phyloP scores from a whole-genome alignment of 2,329 filamentous ascomycete genomes.

The Aspergillus costaricaensis region DNA sequence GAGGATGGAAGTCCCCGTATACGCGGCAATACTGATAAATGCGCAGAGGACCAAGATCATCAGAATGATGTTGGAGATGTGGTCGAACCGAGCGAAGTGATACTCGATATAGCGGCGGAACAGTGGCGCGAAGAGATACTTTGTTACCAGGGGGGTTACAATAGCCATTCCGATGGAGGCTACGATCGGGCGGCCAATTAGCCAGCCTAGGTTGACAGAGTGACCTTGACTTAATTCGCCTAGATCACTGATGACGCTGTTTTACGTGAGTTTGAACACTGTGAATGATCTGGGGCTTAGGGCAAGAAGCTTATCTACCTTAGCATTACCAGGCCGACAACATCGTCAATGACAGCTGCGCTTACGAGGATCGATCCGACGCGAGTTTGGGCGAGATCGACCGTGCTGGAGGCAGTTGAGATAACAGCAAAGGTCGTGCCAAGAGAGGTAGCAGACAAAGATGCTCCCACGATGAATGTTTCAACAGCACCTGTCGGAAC shows the following conservation, averaged over 20 bases:
- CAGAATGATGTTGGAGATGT: slow-evolving; percentile 37
- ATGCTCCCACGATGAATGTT: slow-evolving; percentile 35
- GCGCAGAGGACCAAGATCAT: slow-evolving; percentile 39
- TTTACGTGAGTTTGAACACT: too few relatives aligned
- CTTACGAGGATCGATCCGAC: slow-evolving; percentile 50
- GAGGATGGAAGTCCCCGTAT: slow-evolving; percentile 41
- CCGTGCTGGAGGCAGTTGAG: slow-evolving; percentile 31
- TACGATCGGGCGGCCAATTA: slow-evolving; percentile 43
- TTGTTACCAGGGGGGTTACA: slow-evolving; percentile 38
- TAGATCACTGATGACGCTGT: slow-evolving; percentile 38
- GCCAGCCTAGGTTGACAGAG: slow-evolving; percentile 37
- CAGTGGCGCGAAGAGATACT: slow-evolving; percentile 42
- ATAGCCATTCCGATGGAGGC: slow-evolving; percentile 41
- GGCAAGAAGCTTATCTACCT: slow-evolving; percentile 19
- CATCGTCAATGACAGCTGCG: slow-evolving; percentile 52
- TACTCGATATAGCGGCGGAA: slow-evolving; percentile 40
- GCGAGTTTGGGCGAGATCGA: slow-evolving; percentile 47
- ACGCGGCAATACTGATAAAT: slow-evolving; percentile 38
- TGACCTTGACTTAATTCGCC: slow-evolving; percentile 21
- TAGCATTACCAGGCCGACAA: slow-evolving; percentile 46
- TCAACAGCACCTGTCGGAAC: slow-evolving; percentile 29
- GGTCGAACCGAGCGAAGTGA: slow-evolving; percentile 36
- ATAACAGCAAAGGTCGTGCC: slow-evolving; percentile 37
- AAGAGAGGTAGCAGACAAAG: slow-evolving; percentile 34
- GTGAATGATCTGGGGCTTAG: neutral